Evolutionary conservation across 768 basidiomycete species (phyloP).

Genomic region (Suillus subalutaceus): DNA sequence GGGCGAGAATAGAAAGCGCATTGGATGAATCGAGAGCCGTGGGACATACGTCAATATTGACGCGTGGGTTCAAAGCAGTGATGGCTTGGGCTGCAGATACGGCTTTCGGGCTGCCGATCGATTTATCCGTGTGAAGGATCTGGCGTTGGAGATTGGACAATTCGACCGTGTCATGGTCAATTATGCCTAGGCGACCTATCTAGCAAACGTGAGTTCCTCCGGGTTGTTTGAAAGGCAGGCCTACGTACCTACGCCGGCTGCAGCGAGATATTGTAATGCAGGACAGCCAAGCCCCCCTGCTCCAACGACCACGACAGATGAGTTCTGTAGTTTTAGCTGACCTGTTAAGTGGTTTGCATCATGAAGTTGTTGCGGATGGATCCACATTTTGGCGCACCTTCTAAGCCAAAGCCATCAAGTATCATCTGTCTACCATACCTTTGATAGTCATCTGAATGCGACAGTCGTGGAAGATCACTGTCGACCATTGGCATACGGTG

Average conservation of each 20-base stretch:
- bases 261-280: conserved; percentile 90
- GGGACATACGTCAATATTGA: conserved; percentile 55
- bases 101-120: conserved; percentile 79
- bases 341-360: conserved; percentile 46
- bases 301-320: conserved; percentile 86
- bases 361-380: not conserved
- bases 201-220: conserved; percentile 12
- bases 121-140: conserved; percentile 77
- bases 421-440: conserved; percentile 99
- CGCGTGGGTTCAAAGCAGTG: conserved; percentile 55
- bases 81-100: conserved; percentile 78
- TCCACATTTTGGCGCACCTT: conserved; percentile 50
- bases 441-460: conserved; percentile 69
- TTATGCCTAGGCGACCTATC: conserved; percentile 78
- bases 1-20: conserved; percentile 58
- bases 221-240: not conserved
- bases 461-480: conserved; percentile 24
- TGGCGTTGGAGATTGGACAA: conserved; percentile 92
- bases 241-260: conserved; percentile 84
- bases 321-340: conserved; percentile 76
- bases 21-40: conserved; percentile 63
- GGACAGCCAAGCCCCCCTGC: conserved; percentile 98
- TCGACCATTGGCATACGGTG: not conserved
- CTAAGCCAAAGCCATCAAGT: conserved; percentile 81
- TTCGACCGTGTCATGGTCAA: conserved; percentile 89